Evolutionary conservation across 1,284 basidiomycete species (phyloP).

Genomic region (Pyrrhoderma lamaoense): DNA sequence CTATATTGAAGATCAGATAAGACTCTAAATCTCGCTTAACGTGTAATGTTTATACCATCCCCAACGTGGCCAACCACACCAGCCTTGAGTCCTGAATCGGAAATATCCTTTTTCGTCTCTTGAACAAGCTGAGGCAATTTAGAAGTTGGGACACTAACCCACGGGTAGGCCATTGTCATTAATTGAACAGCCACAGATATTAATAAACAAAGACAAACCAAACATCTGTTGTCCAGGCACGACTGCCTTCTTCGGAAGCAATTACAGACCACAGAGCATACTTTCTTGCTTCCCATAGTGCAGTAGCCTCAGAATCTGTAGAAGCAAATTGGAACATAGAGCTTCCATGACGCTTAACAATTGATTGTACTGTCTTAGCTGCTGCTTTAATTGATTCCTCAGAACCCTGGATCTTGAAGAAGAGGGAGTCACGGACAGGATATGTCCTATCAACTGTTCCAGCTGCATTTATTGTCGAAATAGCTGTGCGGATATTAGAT

Average conservation of each 20-base stretch:
- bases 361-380: conserved; percentile 29
- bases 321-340: conserved; percentile 42
- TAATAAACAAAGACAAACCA: conserved; percentile 26
- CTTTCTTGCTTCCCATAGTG: conserved; percentile 48
- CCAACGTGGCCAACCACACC: conserved; percentile 41
- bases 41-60: conserved; percentile 30
- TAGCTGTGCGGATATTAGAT: conserved; percentile 28
- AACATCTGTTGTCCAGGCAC: conserved; percentile 45
- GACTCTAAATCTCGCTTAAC: conserved; percentile 30
- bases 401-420: conserved; percentile 47
- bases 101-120: conserved; percentile 38
- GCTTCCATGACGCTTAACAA: conserved; percentile 38
- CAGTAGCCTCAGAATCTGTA: conserved; percentile 38
- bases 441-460: conserved; percentile 27
- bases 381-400: conserved; percentile 35
- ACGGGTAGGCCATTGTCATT: too few species aligned
- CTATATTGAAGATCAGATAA: conserved; percentile 19
- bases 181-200: background rate
- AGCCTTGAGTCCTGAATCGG: conserved; percentile 31
- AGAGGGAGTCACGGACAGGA: conserved; percentile 39
- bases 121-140: conserved; percentile 19
- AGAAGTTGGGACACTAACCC: conserved; percentile 19
- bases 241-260: conserved; percentile 32
- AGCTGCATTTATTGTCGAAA: conserved; percentile 15
- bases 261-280: conserved; percentile 41